Base-by-base conservation (phyloP, 768 basidiomycete genomes). In the Podaxis sp. region DNA sequence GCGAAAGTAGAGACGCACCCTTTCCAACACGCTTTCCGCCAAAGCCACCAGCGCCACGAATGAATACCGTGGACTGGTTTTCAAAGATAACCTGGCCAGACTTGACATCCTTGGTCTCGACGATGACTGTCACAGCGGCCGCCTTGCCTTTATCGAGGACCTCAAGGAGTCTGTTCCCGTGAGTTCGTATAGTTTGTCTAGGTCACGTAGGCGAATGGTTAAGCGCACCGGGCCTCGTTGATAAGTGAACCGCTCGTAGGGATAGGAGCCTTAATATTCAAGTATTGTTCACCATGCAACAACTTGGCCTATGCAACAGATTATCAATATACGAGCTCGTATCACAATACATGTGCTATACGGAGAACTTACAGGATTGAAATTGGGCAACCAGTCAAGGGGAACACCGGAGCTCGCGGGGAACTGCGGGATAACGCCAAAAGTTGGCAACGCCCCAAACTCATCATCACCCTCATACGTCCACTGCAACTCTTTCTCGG, bases 271-370 rank as follows among this genome's bases (percentile, higher is more conserved):
- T 91, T 89, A 73, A 99, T 93, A 64, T 86, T 83, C 67, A 99
- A 77, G 74, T 93, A 98, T 70, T 98, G 97, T 72, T 99, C 97
- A 50, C 97, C 97, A 72, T 99, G 97, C 17, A 99, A 83, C n/a
- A 99, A 80, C 76, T 94, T 98, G 52, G 95, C 93, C 93, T 94
- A 57, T 24, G 36, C 43, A 22, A 54, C 15, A 40, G 3, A 50
- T 2, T 17, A 17, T 25, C 7, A 56, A 55, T 9, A 19, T 58
- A 7, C 3, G 55, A 24, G 24, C 2, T 50, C 22, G n/a, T 25
- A 17, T 46, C 19, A 19, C 22, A 17, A 47, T 24, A 55, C 29
- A 9, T 9, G 8, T 33, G 2, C 9, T 8, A 15, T 17, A 49
- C 33, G 27, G 49, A 57, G 63, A 7, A 65, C 63, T 47, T 68